phyloP scores from a whole-genome alignment of 192 early-diverging fungal genomes.

The Haplosporangium gracile region DNA sequence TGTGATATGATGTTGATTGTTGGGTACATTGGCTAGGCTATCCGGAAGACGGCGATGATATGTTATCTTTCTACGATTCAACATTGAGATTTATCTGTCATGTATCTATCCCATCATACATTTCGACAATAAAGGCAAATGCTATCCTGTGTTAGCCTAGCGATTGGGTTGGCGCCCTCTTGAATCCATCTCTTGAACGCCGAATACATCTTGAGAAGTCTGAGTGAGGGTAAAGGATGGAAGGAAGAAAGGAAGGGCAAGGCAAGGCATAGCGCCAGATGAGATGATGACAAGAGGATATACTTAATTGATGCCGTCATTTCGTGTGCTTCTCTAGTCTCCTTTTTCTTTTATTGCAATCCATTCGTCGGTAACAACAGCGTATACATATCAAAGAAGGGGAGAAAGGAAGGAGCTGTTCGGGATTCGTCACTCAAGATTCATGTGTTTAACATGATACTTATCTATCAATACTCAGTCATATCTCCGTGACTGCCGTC shows the following conservation, averaged over 20 bases:
- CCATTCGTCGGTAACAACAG: too few species aligned
- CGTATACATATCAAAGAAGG: background rate
- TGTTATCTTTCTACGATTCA: too few species aligned
- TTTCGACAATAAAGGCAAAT: too few species aligned
- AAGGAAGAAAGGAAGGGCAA: background rate
- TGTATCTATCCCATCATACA: too few species aligned
- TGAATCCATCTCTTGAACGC: background rate
- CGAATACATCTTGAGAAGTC: background rate
- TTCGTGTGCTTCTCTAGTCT: background rate
- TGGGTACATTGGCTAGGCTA: too few species aligned
- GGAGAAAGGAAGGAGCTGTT: background rate
- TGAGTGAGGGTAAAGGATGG: background rate
- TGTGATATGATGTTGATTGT: too few species aligned
- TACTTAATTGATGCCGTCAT: background rate
- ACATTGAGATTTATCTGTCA: too few species aligned
- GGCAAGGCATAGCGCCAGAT: conserved; percentile 1
- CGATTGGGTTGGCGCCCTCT: background rate
- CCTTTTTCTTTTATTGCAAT: too few species aligned
- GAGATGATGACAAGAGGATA: background rate
- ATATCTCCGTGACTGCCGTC: background rate
- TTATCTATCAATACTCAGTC: conserved; percentile 1
- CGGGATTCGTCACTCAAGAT: background rate
- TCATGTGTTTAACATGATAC: conserved; percentile 2
- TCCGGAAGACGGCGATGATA: too few species aligned
- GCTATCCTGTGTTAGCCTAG: too few species aligned